These are phyloP conservation scores for Neurospora sp. DNA, from an alignment of 2,329 filamentous ascomycete species.

Conservation along the genomic window DNA sequence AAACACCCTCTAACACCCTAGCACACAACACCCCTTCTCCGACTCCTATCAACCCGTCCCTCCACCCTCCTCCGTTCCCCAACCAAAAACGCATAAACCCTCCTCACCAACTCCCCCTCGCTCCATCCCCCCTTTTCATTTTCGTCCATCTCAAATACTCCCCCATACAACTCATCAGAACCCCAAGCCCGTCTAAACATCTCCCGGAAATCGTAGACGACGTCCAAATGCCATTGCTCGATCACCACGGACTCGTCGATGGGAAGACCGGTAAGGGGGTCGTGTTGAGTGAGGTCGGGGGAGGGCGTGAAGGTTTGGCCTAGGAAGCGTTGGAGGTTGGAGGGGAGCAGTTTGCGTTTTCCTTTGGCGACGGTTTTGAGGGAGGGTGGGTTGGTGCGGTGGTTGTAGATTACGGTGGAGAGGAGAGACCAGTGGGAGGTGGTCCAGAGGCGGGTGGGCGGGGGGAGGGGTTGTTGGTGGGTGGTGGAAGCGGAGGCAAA, in stretches of 20 bases:
- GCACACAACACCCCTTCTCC: constrained; percentile 16
- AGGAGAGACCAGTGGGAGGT: constrained; percentile 41
- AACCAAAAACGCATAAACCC: constrained; percentile 43
- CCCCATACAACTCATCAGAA: constrained; percentile 34
- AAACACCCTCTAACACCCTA: background rate
- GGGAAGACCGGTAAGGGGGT: background rate
- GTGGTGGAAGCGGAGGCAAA: background rate
- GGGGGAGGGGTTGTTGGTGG: background rate
- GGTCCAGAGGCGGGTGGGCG: constrained; percentile 12
- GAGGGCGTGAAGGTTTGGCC: background rate
- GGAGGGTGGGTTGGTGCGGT: background rate
- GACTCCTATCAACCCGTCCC: constrained; percentile 14
- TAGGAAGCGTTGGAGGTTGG: background rate
- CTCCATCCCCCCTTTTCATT: constrained; percentile 36
- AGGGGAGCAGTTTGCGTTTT: background rate
- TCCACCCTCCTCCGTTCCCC: constrained; percentile 34
- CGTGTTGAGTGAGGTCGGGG: background rate
- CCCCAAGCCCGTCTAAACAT: constrained; percentile 35
- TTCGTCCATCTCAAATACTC: constrained; percentile 35
- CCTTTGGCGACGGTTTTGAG: no score
- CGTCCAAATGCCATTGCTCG: constrained; percentile 48
- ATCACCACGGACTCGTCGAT: constrained; percentile 35
- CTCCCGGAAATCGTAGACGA: constrained; percentile 42
- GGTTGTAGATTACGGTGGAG: constrained; percentile 33
- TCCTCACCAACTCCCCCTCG: constrained; percentile 37